Base-by-base conservation (phyloP, 805 yeast species). In the Wickerhamomyces chaumierensis region DNA sequence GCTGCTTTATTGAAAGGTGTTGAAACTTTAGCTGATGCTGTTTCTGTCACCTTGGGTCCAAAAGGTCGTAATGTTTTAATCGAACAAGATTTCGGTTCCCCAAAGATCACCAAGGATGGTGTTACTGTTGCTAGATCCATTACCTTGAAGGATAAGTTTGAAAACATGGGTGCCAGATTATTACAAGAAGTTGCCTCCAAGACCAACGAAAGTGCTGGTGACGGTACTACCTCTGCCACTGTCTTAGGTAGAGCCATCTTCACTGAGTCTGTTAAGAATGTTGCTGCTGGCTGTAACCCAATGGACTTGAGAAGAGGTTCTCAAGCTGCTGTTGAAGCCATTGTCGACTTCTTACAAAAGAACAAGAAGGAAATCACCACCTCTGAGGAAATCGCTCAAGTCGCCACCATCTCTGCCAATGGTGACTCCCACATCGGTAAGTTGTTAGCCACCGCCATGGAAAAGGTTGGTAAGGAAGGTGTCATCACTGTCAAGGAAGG, bases 201-300 rank as follows among this genome's bases (percentile, higher is more conserved):
- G 76, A 90, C 98, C 58, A 90, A 90, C 66, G 97, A 90, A 68
- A 74, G 83, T 53, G 97, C 98, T 44, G 98, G 98, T 69, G 98
- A 90, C 58, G 98, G 98, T 68, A 90, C 98, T 52, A 90, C 98
- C 35, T 82, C 96, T 37, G 97, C 98, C 54, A 90, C 98, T 40
- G 94, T 90, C 41, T 73, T 90, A 53, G 97, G 96, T 55, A 82
- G 95, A 66, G 84, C 95, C 44, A 90, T 90, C 53, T 92, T 90
- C 74, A 83, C 95, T 48, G 97, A 90, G 66, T 78, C 94, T 25
- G 96, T 90, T 44, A 92, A 90, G 74, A 88, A 88, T 59, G 98
- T 90, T 38, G 97, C 98, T 47, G 96, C 97, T 42, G 98, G 98
- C 45, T 90, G 97, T 69, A 92, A 90, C 73, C 98, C 98, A 58